Evolutionary conservation across 106 monocot species (phyloP), one percentile per base, ranked within the genome.

Genomic region (Platanthera zijinensis): DNA sequence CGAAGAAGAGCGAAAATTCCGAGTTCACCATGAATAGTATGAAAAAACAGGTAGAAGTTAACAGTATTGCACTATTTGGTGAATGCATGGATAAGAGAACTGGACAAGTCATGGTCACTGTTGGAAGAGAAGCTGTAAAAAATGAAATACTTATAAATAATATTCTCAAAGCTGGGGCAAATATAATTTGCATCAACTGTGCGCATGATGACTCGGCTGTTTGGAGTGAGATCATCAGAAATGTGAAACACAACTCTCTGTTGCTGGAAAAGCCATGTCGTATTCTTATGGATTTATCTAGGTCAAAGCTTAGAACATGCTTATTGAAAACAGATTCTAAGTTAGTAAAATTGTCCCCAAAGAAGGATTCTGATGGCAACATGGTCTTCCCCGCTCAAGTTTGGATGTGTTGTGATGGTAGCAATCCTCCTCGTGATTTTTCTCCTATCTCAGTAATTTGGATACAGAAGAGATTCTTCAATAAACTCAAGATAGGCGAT

Each of bases 201-300:
- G 84, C 84, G 30, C 80, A 84, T 73, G 84, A 84, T 72, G 80
- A 80, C 72, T 45, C 72, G 47, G 73, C 61, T 50, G 57, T 80
- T 9, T 84, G 80, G 84, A 80, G 72, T 77, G 84, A 84, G 63
- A 80, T 84, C 62, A 77, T 84, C 52, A 79, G 76, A 48, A 53
- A 48, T 10, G 75, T 76, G 21, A 84, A 76, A 46, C 47, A 77
- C 72, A 80, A 19, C 72, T 84, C 80, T 17, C 80, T 80, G 61
- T 74, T 81, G 80, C 63, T 84, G 12, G 78, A 84, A 78, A 78
- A 78, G 47, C 86, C 86, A 57, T 87, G 86, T 18, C 80, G 81
- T 28, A 78, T 87, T 73, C 78, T 87, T 9, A 87, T 87, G 86
- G 86, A 87, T 78, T 69, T 87, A 21, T 83, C 83, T 46, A 83